phyloP scores from a whole-genome alignment of 2,329 filamentous ascomycete species.

The Pseudogymnoascus sp. region DNA sequence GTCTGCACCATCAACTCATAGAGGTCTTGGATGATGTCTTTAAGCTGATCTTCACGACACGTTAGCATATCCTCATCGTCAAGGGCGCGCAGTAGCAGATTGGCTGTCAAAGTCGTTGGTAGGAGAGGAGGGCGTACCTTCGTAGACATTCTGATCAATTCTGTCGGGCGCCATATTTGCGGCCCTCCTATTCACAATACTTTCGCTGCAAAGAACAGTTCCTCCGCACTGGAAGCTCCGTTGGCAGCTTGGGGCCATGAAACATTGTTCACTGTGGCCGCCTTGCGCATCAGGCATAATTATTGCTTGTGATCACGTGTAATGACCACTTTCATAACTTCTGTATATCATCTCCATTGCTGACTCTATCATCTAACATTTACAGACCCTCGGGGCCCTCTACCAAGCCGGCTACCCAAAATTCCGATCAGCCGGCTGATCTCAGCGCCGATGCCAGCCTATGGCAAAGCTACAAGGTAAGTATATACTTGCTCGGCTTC shows the following conservation, averaged over 20 bases:
- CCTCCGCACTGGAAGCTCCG: background rate
- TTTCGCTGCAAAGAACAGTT: background rate
- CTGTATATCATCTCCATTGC: background rate
- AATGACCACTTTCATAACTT: background rate
- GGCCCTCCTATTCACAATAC: background rate
- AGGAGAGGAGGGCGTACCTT: background rate
- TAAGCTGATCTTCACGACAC: slow-evolving; percentile 42
- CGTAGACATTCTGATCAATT: slow-evolving; percentile 8
- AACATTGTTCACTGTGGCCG: background rate
- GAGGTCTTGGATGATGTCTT: slow-evolving; percentile 54
- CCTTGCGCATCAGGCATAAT: slow-evolving; percentile 1
- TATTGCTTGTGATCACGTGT: background rate
- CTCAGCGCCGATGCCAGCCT: background rate
- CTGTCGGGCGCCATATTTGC: background rate
- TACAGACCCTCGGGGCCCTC: background rate
- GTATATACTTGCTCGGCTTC: background rate
- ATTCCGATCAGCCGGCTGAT: background rate
- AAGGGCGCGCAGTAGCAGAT: background rate
- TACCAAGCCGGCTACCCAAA: background rate
- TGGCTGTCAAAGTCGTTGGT: background rate
- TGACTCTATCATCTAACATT: background rate
- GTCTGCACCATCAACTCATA: slow-evolving; percentile 57
- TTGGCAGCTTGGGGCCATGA: background rate
- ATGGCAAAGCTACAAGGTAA: background rate
- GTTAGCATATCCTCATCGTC: background rate